A percentile compares a stretch with the other conserved stretches of the same genome.
Conservation (phyloP, 345 rosid species). For the Linum trigynum region DNA sequence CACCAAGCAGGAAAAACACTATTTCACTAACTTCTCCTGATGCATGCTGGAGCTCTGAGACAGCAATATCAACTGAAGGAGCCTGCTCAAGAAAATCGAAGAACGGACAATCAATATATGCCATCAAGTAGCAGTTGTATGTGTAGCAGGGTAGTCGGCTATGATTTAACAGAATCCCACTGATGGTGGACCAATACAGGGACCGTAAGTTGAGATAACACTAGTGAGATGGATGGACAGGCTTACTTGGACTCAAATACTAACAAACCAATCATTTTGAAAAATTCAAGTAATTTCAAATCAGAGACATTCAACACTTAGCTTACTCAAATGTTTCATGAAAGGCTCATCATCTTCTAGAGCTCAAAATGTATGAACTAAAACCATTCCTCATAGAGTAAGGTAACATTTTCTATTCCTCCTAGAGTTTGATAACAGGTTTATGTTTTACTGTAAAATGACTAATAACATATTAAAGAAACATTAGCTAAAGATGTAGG, state of each 20-base stretch:
- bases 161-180: no score
- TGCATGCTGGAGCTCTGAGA: conserved; percentile 75
- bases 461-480: neutral
- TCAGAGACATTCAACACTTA: no score
- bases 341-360: neutral
- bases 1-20: conserved; percentile 94
- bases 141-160: no score
- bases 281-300: no score
- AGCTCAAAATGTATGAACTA: neutral
- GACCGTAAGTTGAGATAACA: no score
- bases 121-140: neutral
- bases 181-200: no score
- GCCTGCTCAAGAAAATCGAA: conserved; percentile 46
- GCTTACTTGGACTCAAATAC: no score
- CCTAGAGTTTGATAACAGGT: no score
- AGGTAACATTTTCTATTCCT: neutral
- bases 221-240: no score
- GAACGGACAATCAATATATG: neutral
- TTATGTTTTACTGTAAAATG: no score
- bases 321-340: neutral
- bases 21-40: conserved; percentile 93
- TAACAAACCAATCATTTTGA: no score
- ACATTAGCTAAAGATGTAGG: neutral
- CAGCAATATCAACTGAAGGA: conserved; percentile 91
- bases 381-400: neutral